Evolutionary conservation across 345 rosid species (phyloP).

Genomic region (Litchi chinensis): DNA sequence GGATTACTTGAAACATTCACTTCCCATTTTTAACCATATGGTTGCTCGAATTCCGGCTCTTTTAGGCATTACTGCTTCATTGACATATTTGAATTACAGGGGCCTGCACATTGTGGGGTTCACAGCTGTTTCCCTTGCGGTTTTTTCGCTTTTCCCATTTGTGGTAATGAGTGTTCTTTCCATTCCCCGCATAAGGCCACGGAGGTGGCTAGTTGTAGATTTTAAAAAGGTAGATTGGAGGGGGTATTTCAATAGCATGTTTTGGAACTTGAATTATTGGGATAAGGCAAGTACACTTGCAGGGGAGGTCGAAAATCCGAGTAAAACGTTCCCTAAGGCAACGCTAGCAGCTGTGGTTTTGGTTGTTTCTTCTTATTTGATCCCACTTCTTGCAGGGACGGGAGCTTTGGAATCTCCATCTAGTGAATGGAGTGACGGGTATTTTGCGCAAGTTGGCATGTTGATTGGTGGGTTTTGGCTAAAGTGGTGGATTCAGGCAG

Average conservation of each 20-base stretch:
- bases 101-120: conserved; percentile 86
- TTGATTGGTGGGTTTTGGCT: conserved; percentile 90
- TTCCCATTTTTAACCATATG: conserved; percentile 59
- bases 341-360: conserved; percentile 74
- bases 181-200: conserved; percentile 66
- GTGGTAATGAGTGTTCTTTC: conserved; percentile 69
- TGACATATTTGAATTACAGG: conserved; percentile 86
- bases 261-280: conserved; percentile 98
- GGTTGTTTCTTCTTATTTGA: conserved; percentile 74
- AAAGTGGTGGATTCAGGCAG: conserved; percentile 91
- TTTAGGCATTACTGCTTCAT: conserved; percentile 64
- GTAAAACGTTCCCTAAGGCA: conserved; percentile 88
- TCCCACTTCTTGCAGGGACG: conserved; percentile 83
- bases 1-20: conserved; percentile 86
- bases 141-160: conserved; percentile 79
- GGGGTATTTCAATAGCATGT: conserved; percentile 85
- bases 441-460: conserved; percentile 91
- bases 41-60: conserved; percentile 81
- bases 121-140: conserved; percentile 69
- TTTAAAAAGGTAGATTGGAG: conserved; percentile 75
- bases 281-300: conserved; percentile 95
- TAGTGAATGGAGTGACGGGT: conserved; percentile 86
- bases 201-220: conserved; percentile 72
- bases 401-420: conserved; percentile 59
- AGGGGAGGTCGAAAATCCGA: conserved; percentile 83